phyloP scores from a whole-genome alignment of 441 rosid genomes.

The Mallotus repandus region DNA sequence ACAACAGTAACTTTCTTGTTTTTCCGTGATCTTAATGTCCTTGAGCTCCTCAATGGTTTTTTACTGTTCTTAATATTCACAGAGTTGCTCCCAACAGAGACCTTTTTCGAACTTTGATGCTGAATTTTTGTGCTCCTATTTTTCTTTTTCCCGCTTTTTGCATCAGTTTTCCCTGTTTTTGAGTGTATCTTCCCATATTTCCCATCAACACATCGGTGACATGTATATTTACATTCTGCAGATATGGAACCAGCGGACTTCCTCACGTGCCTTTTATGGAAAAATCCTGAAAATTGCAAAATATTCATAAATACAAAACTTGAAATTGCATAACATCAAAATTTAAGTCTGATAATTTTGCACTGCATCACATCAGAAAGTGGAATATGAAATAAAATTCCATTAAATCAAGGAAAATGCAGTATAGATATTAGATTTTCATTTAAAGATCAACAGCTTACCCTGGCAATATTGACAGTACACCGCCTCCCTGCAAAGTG shows the following conservation, averaged over 20 bases:
- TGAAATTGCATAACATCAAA: background rate
- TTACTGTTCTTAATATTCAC: slow-evolving; percentile 40
- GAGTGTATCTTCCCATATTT: slow-evolving; percentile 33
- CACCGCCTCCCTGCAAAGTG: slow-evolving; percentile 81
- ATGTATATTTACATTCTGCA: slow-evolving; percentile 48
- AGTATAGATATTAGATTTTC: background rate
- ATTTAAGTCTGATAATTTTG: background rate
- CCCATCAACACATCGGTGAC: slow-evolving; percentile 61
- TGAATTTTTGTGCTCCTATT: slow-evolving; percentile 35
- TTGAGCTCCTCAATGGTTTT: slow-evolving; percentile 33
- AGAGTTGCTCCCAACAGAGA: slow-evolving; percentile 35
- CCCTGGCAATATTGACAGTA: slow-evolving; percentile 83
- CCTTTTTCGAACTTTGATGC: slow-evolving; percentile 46
- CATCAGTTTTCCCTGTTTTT: slow-evolving; percentile 35
- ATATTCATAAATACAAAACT: slow-evolving; percentile 17
- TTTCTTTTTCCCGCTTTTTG: slow-evolving; percentile 38
- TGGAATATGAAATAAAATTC: background rate
- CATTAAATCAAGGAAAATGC: background rate
- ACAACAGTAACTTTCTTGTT: slow-evolving; percentile 49
- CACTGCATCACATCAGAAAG: background rate
- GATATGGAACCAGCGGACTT: slow-evolving; percentile 49
- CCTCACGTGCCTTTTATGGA: slow-evolving; percentile 78
- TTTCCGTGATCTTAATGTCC: slow-evolving; percentile 38
- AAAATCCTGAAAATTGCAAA: slow-evolving; percentile 58
- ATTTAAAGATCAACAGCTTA: slow-evolving; percentile 39